These are phyloP conservation scores for Erythrophleum fordii DNA, from an alignment of 306 rosid genomes.

Conservation along the genomic window DNA sequence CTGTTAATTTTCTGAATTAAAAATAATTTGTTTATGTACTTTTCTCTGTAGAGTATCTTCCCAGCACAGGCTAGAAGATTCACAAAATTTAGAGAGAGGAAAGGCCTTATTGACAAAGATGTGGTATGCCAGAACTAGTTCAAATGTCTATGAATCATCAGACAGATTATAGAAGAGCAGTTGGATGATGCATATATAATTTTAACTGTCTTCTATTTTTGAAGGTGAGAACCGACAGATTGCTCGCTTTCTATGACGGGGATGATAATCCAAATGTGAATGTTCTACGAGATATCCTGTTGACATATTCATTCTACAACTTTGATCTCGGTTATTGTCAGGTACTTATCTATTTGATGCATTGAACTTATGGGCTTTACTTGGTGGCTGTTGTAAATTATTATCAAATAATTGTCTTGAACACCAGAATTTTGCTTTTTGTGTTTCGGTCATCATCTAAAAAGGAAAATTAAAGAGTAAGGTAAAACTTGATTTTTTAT, in stretches of 20 bases:
- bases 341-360: constrained; percentile 53
- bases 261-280: constrained; percentile 90
- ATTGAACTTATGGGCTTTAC: constrained; percentile 10
- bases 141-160: constrained; percentile 26
- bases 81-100: constrained; percentile 96
- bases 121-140: constrained; percentile 69
- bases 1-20: constrained; percentile 2
- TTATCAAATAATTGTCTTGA: neutral
- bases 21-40: constrained; percentile 19
- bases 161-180: constrained; percentile 18
- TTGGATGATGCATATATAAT: constrained; percentile 37
- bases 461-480: neutral
- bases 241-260: constrained; percentile 81
- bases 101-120: constrained; percentile 96
- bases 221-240: constrained; percentile 95
- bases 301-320: constrained; percentile 98
- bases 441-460: neutral
- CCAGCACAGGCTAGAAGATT: constrained; percentile 86
- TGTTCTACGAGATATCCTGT: constrained; percentile 78
- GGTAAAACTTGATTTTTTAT: neutral
- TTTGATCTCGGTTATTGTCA: constrained; percentile 99
- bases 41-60: constrained; percentile 75
- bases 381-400: constrained; percentile 20
- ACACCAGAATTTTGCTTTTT: constrained; percentile 10
- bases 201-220: constrained; percentile 38